These are phyloP conservation scores for Penicillium bialowiezense DNA, from an alignment of 495 filamentous ascomycete genomes.

Conservation along the genomic window DNA sequence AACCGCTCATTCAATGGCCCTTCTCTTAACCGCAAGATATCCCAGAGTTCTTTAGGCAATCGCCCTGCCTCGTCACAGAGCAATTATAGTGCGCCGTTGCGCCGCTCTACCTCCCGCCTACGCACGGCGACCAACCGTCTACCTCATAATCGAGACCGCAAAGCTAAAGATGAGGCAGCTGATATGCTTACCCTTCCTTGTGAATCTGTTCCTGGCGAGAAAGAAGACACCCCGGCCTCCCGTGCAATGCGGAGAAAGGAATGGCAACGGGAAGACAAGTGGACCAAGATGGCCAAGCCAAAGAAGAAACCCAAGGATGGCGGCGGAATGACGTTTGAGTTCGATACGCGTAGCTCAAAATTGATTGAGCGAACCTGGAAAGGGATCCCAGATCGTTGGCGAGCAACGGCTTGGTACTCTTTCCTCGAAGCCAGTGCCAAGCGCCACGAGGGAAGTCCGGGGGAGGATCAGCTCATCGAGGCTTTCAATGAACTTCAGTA, in stretches of 20 bases:
- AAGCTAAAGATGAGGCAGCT: slow-evolving; percentile 77
- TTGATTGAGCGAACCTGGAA: slow-evolving; percentile 94
- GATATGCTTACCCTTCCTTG: slow-evolving; percentile 85
- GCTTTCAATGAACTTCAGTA: slow-evolving; percentile 68
- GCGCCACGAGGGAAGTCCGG: slow-evolving; percentile 52
- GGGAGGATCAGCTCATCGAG: slow-evolving; percentile 69
- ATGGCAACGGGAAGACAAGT: slow-evolving; percentile 84
- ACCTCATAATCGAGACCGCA: slow-evolving; percentile 71
- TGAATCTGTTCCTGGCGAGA: slow-evolving; percentile 59
- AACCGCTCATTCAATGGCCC: slow-evolving; percentile 51
- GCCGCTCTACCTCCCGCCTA: slow-evolving; percentile 42
- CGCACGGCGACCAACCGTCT: slow-evolving; percentile 70
- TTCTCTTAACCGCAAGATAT: slow-evolving; percentile 48
- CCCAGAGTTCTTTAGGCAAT: slow-evolving; percentile 23
- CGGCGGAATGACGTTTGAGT: slow-evolving; percentile 86
- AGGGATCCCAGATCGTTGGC: slow-evolving; percentile 95
- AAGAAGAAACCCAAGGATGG: slow-evolving; percentile 54
- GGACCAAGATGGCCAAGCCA: slow-evolving; percentile 90
- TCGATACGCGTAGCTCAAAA: slow-evolving; percentile 80
- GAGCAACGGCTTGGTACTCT: slow-evolving; percentile 88
- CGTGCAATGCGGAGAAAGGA: slow-evolving; percentile 74
- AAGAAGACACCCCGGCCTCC: slow-evolving; percentile 46
- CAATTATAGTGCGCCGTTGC: slow-evolving; percentile 36
- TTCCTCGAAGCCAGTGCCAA: slow-evolving; percentile 86
- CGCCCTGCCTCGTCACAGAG: slow-evolving; percentile 48